A percentile compares a stretch with the other conserved stretches of the same genome.
phyloP scores from a whole-genome alignment of 441 rosid genomes.

The Arabidopsis hybrid region DNA sequence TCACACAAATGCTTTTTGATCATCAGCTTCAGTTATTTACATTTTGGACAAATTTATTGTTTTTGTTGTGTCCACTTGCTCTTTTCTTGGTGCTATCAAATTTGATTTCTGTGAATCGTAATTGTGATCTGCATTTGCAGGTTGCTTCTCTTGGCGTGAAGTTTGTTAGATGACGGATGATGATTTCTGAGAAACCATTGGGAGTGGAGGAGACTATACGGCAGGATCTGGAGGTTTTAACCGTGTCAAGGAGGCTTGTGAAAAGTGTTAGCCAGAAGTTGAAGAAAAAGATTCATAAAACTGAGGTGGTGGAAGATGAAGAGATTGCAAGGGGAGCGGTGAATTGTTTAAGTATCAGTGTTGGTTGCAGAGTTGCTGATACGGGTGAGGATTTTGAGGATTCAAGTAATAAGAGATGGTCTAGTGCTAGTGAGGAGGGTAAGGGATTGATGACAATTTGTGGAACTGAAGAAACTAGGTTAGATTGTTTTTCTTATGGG shows the following conservation, averaged over 20 bases:
- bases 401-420: constrained; percentile 72
- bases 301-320: constrained; percentile 60
- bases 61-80: not conserved
- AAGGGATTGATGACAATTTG: constrained; percentile 65
- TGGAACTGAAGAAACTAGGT: constrained; percentile 70
- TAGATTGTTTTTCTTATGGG: constrained; percentile 92
- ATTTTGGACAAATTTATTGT: no score
- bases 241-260: constrained; percentile 74
- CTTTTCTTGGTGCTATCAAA: not conserved
- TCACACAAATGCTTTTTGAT: not conserved
- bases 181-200: constrained; percentile 55
- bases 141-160: not conserved
- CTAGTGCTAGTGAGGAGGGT: constrained; percentile 82
- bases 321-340: constrained; percentile 57
- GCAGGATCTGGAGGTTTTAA: constrained; percentile 71
- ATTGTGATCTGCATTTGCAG: no score
- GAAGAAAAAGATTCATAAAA: constrained; percentile 61
- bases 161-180: constrained; percentile 40
- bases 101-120: no score
- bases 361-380: constrained; percentile 97
- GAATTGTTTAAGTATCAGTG: constrained; percentile 74
- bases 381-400: constrained; percentile 80
- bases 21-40: not conserved
- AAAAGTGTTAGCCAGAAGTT: constrained; percentile 80
- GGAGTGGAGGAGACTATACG: constrained; percentile 59